Conservation (phyloP, 208 protist species). For the Crithidia bombi region DNA sequence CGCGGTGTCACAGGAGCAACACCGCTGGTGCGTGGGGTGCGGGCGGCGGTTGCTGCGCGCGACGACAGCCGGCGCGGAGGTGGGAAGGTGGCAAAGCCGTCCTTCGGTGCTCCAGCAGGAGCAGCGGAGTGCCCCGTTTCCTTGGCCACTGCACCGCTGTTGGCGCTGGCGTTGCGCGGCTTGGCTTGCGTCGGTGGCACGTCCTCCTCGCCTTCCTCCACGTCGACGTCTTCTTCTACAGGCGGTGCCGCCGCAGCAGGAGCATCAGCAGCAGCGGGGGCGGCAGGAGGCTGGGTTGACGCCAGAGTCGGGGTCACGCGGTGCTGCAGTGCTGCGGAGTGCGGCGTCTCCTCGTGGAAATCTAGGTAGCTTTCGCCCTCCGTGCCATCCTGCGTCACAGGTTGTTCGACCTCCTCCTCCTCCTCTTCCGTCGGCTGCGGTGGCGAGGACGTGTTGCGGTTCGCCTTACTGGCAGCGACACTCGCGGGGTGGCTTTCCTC, state of each 20-base stretch:
- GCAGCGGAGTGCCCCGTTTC: background rate
- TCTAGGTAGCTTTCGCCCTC: conserved; percentile 6
- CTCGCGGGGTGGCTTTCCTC: conserved; percentile 6
- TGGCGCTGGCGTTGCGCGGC: background rate
- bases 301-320: background rate
- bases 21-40: conserved; percentile 14
- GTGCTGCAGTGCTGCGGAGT: conserved; percentile 2
- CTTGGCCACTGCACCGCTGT: background rate
- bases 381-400: too few relatives aligned
- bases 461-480: background rate
- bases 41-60: conserved; percentile 22
- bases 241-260: background rate
- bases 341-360: conserved; percentile 16
- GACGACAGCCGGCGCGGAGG: conserved; percentile 26
- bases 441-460: conserved; percentile 3
- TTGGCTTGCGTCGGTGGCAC: conserved; percentile 11
- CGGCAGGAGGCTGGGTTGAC: background rate
- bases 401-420: too few relatives aligned
- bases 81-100: background rate
- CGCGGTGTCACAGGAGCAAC: conserved; percentile 22
- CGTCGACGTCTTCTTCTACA: background rate
- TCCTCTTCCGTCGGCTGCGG: background rate
- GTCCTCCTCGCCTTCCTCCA: background rate
- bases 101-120: background rate
- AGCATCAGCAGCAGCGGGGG: background rate